phyloP scores from a whole-genome alignment of 2,329 filamentous ascomycete genomes.

The Sporothrix protearum region DNA sequence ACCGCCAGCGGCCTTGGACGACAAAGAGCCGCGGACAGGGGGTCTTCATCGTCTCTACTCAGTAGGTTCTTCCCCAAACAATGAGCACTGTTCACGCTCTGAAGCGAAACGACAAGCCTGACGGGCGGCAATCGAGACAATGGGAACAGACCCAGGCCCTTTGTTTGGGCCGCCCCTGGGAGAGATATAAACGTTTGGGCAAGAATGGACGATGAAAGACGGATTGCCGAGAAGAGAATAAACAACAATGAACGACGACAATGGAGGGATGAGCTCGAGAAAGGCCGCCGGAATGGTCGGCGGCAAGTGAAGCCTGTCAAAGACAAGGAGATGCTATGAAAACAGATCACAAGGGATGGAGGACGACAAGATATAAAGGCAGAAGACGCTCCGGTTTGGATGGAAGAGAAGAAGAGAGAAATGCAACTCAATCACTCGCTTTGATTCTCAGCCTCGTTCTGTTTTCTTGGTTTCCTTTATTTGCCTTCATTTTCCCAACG shows the following conservation, averaged over 20 bases:
- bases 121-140: slow-evolving; percentile 20
- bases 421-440: not conserved
- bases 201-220: not conserved
- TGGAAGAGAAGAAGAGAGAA: no score
- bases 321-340: not conserved
- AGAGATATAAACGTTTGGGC: slow-evolving; percentile 8
- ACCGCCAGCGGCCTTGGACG: not conserved
- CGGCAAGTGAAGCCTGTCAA: slow-evolving; percentile 11
- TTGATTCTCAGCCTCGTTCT: not conserved
- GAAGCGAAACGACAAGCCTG: not conserved
- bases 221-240: not conserved
- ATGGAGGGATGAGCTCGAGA: not conserved
- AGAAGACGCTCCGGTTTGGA: not conserved
- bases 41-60: no score
- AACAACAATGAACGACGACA: not conserved
- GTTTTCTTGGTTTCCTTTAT: not conserved
- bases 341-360: not conserved
- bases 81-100: not conserved
- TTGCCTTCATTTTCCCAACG: not conserved
- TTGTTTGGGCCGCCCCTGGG: slow-evolving; percentile 15
- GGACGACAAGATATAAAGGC: slow-evolving; percentile 10
- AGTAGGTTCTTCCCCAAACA: not conserved
- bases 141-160: not conserved
- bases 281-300: not conserved
- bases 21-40: slow-evolving; percentile 12